phyloP scores from a whole-genome alignment of 2,329 filamentous ascomycete genomes.

The Xylaria sp. region DNA sequence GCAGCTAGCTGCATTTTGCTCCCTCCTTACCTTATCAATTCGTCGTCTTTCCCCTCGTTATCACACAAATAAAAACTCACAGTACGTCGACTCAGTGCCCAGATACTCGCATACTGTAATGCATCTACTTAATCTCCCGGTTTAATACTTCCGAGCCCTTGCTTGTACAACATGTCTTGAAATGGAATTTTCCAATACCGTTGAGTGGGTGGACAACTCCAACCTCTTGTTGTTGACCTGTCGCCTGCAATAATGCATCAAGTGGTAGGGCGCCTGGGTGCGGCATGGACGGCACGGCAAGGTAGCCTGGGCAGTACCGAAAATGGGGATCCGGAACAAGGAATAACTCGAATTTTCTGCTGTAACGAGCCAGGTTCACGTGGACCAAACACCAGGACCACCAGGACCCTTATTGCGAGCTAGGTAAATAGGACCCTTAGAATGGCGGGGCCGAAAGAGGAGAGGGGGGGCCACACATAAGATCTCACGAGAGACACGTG shows the following conservation, averaged over 20 bases:
- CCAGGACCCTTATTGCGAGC: slow-evolving; percentile 14
- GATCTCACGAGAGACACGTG: neutral
- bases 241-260: neutral
- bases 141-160: neutral
- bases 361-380: neutral
- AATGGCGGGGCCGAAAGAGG: slow-evolving; percentile 23
- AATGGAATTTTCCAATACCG: too few species aligned
- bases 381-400: slow-evolving; percentile 5
- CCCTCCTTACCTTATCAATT: neutral
- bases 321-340: slow-evolving; percentile 8
- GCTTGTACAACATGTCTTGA: too few species aligned
- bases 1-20: slow-evolving; percentile 8
- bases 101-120: neutral
- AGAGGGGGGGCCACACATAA: neutral
- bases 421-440: slow-evolving; percentile 11
- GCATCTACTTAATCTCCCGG: too few species aligned
- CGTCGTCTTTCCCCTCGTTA: neutral
- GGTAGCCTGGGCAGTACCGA: neutral
- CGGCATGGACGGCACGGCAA: slow-evolving; percentile 2
- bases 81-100: neutral
- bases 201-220: neutral
- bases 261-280: neutral
- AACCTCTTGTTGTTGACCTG: neutral
- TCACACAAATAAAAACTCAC: neutral
- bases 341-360: neutral